Conservation (phyloP, 352 stramenopile genomes). For the Pythium aristosporum region DNA sequence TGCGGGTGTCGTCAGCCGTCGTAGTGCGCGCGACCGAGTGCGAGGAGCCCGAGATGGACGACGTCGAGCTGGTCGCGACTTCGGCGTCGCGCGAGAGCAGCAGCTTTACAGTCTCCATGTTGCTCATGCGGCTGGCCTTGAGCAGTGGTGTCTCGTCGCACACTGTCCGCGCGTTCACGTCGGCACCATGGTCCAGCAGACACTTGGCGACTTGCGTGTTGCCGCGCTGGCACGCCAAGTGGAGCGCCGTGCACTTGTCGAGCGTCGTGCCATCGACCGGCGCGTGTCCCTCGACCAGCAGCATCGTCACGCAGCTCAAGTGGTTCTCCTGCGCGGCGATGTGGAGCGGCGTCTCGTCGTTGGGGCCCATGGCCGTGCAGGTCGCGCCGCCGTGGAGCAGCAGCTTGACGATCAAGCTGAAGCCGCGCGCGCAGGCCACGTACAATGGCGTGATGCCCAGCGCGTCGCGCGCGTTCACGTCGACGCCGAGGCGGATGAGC, state of each 20-base stretch:
- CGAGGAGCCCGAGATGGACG: constrained; percentile 14
- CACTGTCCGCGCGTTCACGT: constrained; percentile 63
- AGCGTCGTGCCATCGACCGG: constrained; percentile 55
- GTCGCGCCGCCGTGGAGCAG: constrained; percentile 58
- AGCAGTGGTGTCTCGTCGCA: constrained; percentile 69
- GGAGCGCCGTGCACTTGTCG: constrained; percentile 67
- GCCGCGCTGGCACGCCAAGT: constrained; percentile 74
- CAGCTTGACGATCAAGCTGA: constrained; percentile 55
- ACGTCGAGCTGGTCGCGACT: constrained; percentile 17
- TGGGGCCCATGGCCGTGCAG: constrained; percentile 56
- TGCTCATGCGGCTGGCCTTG: constrained; percentile 82
- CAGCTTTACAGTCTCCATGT: constrained; percentile 76
- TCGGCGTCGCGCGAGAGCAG: constrained; percentile 53
- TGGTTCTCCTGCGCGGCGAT: constrained; percentile 85
- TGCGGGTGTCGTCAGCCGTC: constrained; percentile 14
- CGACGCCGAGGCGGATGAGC: constrained; percentile 56
- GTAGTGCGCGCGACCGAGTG: not conserved
- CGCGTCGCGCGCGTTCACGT: constrained; percentile 62
- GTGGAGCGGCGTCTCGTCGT: constrained; percentile 74
- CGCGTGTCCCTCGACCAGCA: constrained; percentile 49
- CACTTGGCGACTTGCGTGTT: constrained; percentile 69
- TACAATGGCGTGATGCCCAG: constrained; percentile 73
- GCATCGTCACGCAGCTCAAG: constrained; percentile 57
- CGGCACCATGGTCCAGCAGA: constrained; percentile 64
- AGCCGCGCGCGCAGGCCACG: constrained; percentile 69